Evolutionary conservation across 1,284 basidiomycete genomes (phyloP), one percentile per base, ranked within the genome.

Genomic region (Trichosporon sp.): DNA sequence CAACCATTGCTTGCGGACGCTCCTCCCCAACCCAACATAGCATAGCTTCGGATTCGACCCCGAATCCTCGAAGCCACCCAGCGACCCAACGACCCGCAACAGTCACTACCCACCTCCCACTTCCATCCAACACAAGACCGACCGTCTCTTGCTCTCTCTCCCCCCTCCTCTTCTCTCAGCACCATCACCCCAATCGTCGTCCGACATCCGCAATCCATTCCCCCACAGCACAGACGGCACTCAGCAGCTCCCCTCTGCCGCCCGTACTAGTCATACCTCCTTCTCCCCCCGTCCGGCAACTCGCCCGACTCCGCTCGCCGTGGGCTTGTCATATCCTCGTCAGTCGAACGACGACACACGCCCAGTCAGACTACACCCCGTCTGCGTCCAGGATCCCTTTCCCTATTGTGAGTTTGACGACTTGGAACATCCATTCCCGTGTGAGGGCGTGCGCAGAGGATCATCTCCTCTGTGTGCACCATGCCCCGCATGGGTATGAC

Each of bases 11-110:
- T 61, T 16, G 56, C 56, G 56, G 56, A 32, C 56, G 59, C 16
- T n/a, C 32, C 59, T 63, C 59, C 59, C 59, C 59, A 63, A n/a
- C 59, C 32, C 59, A 37, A 63, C 32, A 63, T 63, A 35, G 59
- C 31, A 11, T 35, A n/a, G 59, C 59, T 37, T 35, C 59, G 37
- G 59, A 63, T 63, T 35, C 59, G 59, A 63, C 59, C 59, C 59
- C 51, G 51, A 54, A 54, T 16, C 46, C 16, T 48, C 16, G 46
- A 48, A 5, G 10, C 51, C 51, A 26, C 51, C 51, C 51, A 21
- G 19, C 10, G 46, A 11, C 51, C 51, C 19, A 54, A 16, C 51
- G 5, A 54, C 14, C 16, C 51, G 16, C 51, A 4, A 54, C 51
- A 37, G 35, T 37, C 35, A 37, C 35, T 37, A 37, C 35, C 35